phyloP scores from a whole-genome alignment of 2,329 filamentous ascomycete species.

The Fusarium graminum region DNA sequence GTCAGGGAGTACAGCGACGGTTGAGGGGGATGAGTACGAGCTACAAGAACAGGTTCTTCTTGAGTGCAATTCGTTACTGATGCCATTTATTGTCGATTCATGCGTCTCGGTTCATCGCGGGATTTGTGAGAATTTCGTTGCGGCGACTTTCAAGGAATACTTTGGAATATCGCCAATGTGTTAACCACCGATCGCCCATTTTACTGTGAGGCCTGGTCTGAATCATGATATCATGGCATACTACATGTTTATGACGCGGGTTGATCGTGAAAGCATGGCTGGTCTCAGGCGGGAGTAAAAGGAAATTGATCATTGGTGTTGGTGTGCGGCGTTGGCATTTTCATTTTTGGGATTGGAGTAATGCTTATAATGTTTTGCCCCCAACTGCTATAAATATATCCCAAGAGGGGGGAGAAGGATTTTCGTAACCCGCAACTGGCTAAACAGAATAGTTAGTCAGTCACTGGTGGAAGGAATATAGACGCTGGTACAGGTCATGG shows the following conservation, averaged over 20 bases:
- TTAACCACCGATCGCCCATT: background rate
- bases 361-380: slow-evolving; percentile 7
- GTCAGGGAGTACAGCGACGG: slow-evolving; percentile 44
- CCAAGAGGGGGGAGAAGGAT: background rate
- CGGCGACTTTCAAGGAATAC: slow-evolving; percentile 49
- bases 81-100: slow-evolving; percentile 53
- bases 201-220: background rate
- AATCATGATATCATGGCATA: slow-evolving; percentile 1
- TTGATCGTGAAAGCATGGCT: background rate
- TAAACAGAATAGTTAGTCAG: background rate
- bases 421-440: slow-evolving; percentile 1
- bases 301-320: slow-evolving; percentile 7
- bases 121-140: slow-evolving; percentile 51
- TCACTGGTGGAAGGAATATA: slow-evolving; percentile 2
- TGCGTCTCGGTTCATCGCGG: slow-evolving; percentile 50
- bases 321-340: slow-evolving; percentile 33
- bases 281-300: background rate
- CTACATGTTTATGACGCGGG: background rate
- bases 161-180: slow-evolving; percentile 33
- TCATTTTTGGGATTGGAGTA: slow-evolving; percentile 23
- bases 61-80: slow-evolving; percentile 53
- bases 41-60: slow-evolving; percentile 52
- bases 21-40: slow-evolving; percentile 52
- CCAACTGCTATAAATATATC: slow-evolving; percentile 22
- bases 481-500: slow-evolving; percentile 8